phyloP scores from a whole-genome alignment of 73 alveolate genomes.

The Paramecium caudatum region DNA sequence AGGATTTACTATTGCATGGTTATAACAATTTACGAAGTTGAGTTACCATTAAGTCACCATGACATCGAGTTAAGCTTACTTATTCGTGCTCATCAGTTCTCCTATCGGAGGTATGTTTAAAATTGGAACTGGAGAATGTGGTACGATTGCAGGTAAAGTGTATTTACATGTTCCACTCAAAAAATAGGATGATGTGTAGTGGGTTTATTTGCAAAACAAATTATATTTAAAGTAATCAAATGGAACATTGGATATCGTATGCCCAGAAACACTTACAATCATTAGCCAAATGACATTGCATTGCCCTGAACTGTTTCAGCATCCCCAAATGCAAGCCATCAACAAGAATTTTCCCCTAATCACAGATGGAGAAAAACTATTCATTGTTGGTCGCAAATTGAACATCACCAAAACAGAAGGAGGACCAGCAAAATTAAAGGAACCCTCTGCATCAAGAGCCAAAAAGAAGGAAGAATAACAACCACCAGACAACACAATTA shows the following conservation, averaged over 20 bases:
- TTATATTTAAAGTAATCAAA: conserved; percentile 83
- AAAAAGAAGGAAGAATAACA: conserved; percentile 71
- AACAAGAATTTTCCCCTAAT: conserved; percentile 90
- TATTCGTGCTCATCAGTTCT: conserved; percentile 82
- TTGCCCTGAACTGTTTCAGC: conserved; percentile 82
- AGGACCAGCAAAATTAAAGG: conserved; percentile 59
- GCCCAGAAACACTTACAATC: conserved; percentile 82
- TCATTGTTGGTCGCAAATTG: conserved; percentile 83
- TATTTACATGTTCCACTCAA: conserved; percentile 82
- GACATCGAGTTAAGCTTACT: conserved; percentile 87
- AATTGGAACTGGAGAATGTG: conserved; percentile 91
- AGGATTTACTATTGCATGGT: conserved; percentile 78
- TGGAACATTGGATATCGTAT: conserved; percentile 77
- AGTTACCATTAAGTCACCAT: conserved; percentile 80
- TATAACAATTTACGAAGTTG: conserved; percentile 72
- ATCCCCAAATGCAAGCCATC: conserved; percentile 75
- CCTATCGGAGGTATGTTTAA: conserved; percentile 88
- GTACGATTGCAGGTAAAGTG: conserved; percentile 89
- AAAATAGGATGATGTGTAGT: conserved; percentile 83
- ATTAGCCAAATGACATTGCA: conserved; percentile 81
- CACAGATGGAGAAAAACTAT: conserved; percentile 88
- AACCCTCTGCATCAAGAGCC: conserved; percentile 60
- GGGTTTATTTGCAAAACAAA: conserved; percentile 89
- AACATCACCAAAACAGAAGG: conserved; percentile 41
- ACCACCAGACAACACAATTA: conserved; percentile 52